Evolutionary conservation across 1,139 yeast genomes (phyloP), one percentile per base, ranked within the genome.

Genomic region (Candida albicans): DNA sequence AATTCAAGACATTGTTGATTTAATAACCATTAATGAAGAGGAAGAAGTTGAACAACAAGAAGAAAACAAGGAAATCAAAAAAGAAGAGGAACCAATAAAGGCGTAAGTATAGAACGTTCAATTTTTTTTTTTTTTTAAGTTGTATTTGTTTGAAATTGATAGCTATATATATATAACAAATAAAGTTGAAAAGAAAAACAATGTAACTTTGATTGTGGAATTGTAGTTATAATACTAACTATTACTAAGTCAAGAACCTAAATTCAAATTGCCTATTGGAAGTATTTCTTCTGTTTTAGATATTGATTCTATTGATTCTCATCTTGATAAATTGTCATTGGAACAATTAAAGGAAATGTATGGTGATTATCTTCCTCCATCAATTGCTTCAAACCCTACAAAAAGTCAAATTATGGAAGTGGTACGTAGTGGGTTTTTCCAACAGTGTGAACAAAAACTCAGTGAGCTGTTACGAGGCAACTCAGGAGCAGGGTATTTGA

Each of bases 391-490:
- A 11, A 50, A 68, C 27, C 70, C 75, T 28, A 65, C 72, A 11
- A 68, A 68, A 37, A 61, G 58, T 9, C 73, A 70, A 41, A 65
- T 83, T 30, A 45, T 73, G 41, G 68, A 70, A 13, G 74, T 80
- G 8, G 58, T 82, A 12, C 67, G 76, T 45, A 76, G 82, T 45
- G 78, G 81, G 1, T 82, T 79, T 52, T 81, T 77, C 58, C 69
- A 68, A 39, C 81, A 73, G 54, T 68, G 82, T 9, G 62, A 68
- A 34, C 64, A 67, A 15, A 68, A 68, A 40, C 62, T 83, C 44
- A 68, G 77, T 41, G 62, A 63, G 35, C 81, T 74, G 44, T 62
- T 81, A 44, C 62, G 55, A 12, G 51, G 55, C 18, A 55, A 59
- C 15, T 59, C 63, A 12, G 84, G 82, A 1, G 77, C 81, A 5